These are phyloP conservation scores for Cucurbita moschata DNA, from an alignment of 306 rosid genomes.

Conservation along the genomic window DNA sequence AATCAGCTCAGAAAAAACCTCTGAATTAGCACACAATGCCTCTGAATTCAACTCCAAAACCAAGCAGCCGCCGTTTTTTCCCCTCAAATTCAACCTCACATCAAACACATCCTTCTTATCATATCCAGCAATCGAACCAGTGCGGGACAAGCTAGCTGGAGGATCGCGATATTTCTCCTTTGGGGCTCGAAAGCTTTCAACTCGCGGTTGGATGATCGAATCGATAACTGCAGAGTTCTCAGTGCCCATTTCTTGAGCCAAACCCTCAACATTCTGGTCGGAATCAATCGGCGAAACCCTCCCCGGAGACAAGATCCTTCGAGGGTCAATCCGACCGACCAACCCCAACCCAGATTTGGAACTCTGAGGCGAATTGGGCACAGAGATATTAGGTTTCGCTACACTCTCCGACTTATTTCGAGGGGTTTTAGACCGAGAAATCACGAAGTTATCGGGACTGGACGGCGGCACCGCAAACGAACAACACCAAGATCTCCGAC, in stretches of 20 bases:
- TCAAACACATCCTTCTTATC: slow-evolving; percentile 32
- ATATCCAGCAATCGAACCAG: slow-evolving; percentile 8
- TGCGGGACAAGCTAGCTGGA: slow-evolving; percentile 7
- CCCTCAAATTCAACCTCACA: slow-evolving; percentile 76
- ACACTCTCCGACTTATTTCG: slow-evolving; percentile 18
- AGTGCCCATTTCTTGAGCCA: slow-evolving; percentile 13
- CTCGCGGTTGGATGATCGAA: slow-evolving; percentile 18
- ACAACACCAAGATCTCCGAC: slow-evolving; percentile 75
- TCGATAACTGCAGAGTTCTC: slow-evolving; percentile 18
- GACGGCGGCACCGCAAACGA: slow-evolving; percentile 63
- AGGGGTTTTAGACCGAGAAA: slow-evolving; percentile 21
- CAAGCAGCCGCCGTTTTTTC: slow-evolving; percentile 57
- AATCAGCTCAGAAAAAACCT: slow-evolving; percentile 56
- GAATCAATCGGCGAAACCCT: slow-evolving; percentile 82
- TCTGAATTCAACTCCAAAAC: slow-evolving; percentile 69
- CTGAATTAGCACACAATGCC: slow-evolving; percentile 57
- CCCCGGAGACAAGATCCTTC: slow-evolving; percentile 86
- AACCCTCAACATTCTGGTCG: slow-evolving; percentile 23
- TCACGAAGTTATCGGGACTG: slow-evolving; percentile 51
- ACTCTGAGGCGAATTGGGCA: slow-evolving; percentile 63
- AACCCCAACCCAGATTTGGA: slow-evolving; percentile 46
- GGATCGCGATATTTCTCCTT: slow-evolving; percentile 7
- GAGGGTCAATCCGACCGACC: slow-evolving; percentile 63
- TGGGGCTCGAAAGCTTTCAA: slow-evolving; percentile 46
- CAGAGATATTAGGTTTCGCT: slow-evolving; percentile 31